These are phyloP conservation scores for Epichloe gansuensis DNA, from an alignment of 2,329 filamentous ascomycete genomes.

Conservation along the genomic window DNA sequence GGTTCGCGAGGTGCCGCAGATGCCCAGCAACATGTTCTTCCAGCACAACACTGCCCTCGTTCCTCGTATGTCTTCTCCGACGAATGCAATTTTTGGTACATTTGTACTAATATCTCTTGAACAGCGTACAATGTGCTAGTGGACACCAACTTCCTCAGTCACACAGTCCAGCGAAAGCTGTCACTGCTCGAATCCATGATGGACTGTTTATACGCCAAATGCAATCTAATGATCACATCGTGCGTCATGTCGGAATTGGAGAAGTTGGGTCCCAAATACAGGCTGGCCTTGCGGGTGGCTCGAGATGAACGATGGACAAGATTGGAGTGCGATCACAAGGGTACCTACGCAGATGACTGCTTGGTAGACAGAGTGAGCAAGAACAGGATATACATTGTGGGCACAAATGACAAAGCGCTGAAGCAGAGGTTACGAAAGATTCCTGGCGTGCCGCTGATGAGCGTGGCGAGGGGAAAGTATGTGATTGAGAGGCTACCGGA, in stretches of 20 bases:
- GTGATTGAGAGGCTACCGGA: slow-evolving; percentile 85
- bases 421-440: slow-evolving; percentile 72
- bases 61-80: slow-evolving; percentile 28
- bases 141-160: slow-evolving; percentile 83
- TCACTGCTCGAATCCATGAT: slow-evolving; percentile 80
- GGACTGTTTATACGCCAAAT: slow-evolving; percentile 88
- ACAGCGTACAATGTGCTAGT: slow-evolving; percentile 46
- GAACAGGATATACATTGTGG: slow-evolving; percentile 66
- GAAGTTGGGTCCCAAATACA: slow-evolving; percentile 79
- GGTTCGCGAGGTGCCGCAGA: slow-evolving; percentile 68
- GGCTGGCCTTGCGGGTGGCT: slow-evolving; percentile 74
- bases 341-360: slow-evolving; percentile 71
- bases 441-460: slow-evolving; percentile 57
- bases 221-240: slow-evolving; percentile 70
- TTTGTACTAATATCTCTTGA: not conserved
- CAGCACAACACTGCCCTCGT: slow-evolving; percentile 76
- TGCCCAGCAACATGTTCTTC: slow-evolving; percentile 76
- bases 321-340: slow-evolving; percentile 81
- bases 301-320: slow-evolving; percentile 81
- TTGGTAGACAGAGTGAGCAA: slow-evolving; percentile 63
- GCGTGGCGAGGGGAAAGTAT: slow-evolving; percentile 80
- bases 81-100: not conserved
- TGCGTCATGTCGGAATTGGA: slow-evolving; percentile 75
- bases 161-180: slow-evolving; percentile 84
- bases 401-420: slow-evolving; percentile 64